Base-by-base conservation (phyloP, 108 stramenopile species). In the Nitzschia sp. region DNA sequence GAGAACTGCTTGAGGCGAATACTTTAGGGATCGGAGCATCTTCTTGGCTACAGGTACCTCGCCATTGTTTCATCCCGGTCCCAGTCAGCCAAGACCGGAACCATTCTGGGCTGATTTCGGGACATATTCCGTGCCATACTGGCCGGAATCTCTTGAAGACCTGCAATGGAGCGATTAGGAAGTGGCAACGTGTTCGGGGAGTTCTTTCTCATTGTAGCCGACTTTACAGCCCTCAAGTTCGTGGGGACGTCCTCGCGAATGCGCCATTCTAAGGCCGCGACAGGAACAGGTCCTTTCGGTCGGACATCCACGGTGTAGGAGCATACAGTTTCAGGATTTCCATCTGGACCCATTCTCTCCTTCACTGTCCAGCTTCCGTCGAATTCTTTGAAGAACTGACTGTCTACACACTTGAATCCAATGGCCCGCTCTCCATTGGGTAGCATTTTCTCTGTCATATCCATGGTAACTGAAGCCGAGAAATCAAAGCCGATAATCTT, bases 401-500 rank as follows among this genome's bases (percentile, higher is more conserved):
- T 87, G 17, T 92, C 87, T 0, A 91, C 85, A 55, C 95, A 92
- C 66, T 89, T 80, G 70, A 97, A 97, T 27, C 53, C 54, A 25
- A 97, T 85, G 23, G 41, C 65, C 17, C 73, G 64, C 36, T 76
- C 74, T 3, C 8, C 30, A 21, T 8, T 19, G 8, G 68, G 26
- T 16, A 85, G 22, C 21, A 87, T 58, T 27, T 62, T 52, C 74
- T 95, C 94, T 28, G 66, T 80, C 96, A 97, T 97, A 48, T 93
- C 91, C 92, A 97, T 89, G 25, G 89, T 92, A 36, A 97, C 84
- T 34, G 68, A 72, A 0, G 94, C 96, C 19, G 89, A 86, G 63
- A 97, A 97, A 63, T 96, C 88, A 69, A 97, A 97, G 0, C 96
- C 96, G 47, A 94, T 78, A 63, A 97, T 97, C 38, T 90, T 91